Base-by-base conservation (phyloP, 495 filamentous ascomycete species). In the Lepidopterella palustris region DNA sequence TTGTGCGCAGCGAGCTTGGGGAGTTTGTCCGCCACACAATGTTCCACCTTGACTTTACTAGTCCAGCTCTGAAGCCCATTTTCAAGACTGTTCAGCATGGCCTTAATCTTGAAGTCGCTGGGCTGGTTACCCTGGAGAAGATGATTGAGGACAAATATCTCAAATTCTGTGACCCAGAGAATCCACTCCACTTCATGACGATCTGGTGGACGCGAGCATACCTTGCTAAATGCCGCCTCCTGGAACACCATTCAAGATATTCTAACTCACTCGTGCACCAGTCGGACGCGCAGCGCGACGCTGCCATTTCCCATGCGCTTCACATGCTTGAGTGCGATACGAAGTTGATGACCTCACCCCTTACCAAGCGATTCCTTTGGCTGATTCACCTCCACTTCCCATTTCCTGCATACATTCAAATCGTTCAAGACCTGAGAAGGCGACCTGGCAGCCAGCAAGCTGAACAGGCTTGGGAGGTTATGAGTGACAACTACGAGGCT, bases 101-200 rank as follows among this genome's bases (percentile, higher is more conserved):
- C 2, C 27, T 28, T 2, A 59, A 51, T 57, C 31, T 59, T 23
- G 72, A 72, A n/a, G 59, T 24, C 10, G 53, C 53, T 28, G 68
- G 74, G 4, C 45, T 84, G 5, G 62, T 24, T 20, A 52, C 62
- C 0, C 53, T 83, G 3, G 77, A 80, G 59, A 68, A 70, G 13
- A 70, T 52, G 21, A 69, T 85, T 5, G 74, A 81, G 55, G 70
- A 79, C 0, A 68, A 72, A 57, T 80, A 79, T 65, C 71, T 84
- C 45, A 62, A 61, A 6, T 71, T 66, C 51, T 82, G 79, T 52
- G 65, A 82, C 55, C 69, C 67, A 5, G 73, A 76, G 6, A 80
- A 77, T 62, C 74, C 81, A 0, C 67, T 82, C 11, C 80, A 84
- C 59, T 78, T 72, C 57, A 78, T 82, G 71, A 79, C 80, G 0